Percentiles rank a stretch among this genome's conserved stretches.
Evolutionary conservation across 257 asterid species (phyloP).

Genomic region (Haberlea rhodopensis): DNA sequence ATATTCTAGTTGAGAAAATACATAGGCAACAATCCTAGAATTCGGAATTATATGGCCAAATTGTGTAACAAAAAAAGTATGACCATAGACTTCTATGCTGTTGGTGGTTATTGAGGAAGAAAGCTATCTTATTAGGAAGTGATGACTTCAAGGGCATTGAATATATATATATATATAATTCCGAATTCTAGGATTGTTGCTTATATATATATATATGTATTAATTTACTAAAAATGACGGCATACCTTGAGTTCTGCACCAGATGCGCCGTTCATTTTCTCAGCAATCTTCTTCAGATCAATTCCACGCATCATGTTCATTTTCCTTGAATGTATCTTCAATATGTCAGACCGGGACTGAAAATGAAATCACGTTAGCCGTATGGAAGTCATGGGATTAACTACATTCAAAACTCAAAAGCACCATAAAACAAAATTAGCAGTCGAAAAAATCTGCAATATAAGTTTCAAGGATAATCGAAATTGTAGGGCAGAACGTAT

Average conservation of each 20-base stretch:
- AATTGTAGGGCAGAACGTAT: not conserved
- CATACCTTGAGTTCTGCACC: constrained; percentile 73
- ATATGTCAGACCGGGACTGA: constrained; percentile 71
- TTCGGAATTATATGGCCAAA: not conserved
- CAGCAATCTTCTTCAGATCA: constrained; percentile 72
- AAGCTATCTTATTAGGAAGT: not conserved
- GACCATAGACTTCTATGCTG: not conserved
- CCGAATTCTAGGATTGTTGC: not conserved
- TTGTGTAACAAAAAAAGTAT: constrained; percentile 8
- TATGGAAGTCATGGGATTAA: no score
- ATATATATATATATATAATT: no score
- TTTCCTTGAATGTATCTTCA: constrained; percentile 73
- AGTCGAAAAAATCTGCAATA: no score
- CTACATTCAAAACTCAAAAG: no score
- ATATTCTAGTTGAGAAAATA: not conserved
- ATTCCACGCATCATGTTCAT: constrained; percentile 77
- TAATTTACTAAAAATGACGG: no score
- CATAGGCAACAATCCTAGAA: not conserved
- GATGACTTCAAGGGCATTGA: not conserved
- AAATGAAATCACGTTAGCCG: constrained; percentile 10
- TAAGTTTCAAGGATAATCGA: no score
- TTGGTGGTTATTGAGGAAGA: not conserved
- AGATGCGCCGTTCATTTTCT: constrained; percentile 74
- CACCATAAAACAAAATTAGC: no score
- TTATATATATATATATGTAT: no score